phyloP scores from a whole-genome alignment of 2,329 filamentous ascomycete species.

The Fusarium nelsonii region DNA sequence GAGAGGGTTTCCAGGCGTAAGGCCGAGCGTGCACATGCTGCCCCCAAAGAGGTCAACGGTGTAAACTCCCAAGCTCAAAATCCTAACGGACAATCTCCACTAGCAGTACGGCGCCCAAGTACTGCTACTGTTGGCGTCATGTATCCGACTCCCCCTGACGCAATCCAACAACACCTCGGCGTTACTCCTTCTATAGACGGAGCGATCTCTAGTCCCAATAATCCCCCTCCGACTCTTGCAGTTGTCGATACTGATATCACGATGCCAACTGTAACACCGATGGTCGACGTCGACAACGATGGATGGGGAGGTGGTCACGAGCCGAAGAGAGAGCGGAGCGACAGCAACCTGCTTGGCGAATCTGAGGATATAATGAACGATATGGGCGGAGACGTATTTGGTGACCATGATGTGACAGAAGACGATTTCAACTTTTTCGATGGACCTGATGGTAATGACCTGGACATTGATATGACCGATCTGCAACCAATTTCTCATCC shows the following conservation, averaged over 20 bases:
- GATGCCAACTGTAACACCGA: slow-evolving; percentile 38
- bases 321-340: slow-evolving; percentile 59
- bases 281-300: slow-evolving; percentile 45
- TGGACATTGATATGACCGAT: slow-evolving; percentile 52
- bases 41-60: slow-evolving; percentile 58
- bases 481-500: slow-evolving; percentile 27
- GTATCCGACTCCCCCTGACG: slow-evolving; percentile 80
- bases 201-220: slow-evolving; percentile 67
- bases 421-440: slow-evolving; percentile 89
- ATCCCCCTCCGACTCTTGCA: slow-evolving; percentile 51
- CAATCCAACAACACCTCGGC: slow-evolving; percentile 65
- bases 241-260: slow-evolving; percentile 50
- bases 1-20: slow-evolving; percentile 62
- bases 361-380: slow-evolving; percentile 75
- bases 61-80: slow-evolving; percentile 58
- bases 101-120: slow-evolving; percentile 63
- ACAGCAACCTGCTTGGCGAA: slow-evolving; percentile 59
- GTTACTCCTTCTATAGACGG: slow-evolving; percentile 69
- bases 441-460: slow-evolving; percentile 58
- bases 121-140: slow-evolving; percentile 65
- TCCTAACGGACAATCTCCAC: slow-evolving; percentile 65
- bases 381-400: slow-evolving; percentile 76
- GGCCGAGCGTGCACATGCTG: slow-evolving; percentile 61
- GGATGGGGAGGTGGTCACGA: slow-evolving; percentile 56
- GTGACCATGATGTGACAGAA: slow-evolving; percentile 81